A percentile compares a stretch with the other conserved stretches of the same genome.
Conservation (phyloP, 345 rosid species). For the Psidium guajava region DNA sequence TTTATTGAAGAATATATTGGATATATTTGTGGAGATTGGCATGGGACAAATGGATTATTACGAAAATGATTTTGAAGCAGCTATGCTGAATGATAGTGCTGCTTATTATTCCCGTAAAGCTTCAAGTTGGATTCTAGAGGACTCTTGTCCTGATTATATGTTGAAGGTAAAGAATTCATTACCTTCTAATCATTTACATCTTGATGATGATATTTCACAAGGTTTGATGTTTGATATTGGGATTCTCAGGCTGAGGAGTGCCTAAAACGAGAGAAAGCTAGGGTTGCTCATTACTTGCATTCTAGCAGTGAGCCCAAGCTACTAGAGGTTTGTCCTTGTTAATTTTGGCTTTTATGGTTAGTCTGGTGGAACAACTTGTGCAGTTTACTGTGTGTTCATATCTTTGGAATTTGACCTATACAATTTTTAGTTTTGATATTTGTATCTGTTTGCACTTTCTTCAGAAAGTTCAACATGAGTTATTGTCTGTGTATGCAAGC, state of each 20-base stretch:
- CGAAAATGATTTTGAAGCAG: conserved; percentile 47
- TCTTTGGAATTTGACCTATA: not conserved
- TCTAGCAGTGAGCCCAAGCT: conserved; percentile 82
- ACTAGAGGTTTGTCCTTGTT: conserved; percentile 61
- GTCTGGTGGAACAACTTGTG: not conserved
- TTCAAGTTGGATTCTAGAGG: conserved; percentile 46
- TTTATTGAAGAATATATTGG: conserved; percentile 45
- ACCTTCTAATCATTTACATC: not conserved
- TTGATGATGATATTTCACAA: not conserved
- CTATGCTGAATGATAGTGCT: conserved; percentile 47
- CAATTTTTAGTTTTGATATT: not conserved
- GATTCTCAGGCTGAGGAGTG: conserved; percentile 83
- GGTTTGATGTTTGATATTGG: not conserved
- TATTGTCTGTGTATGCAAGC: conserved; percentile 52
- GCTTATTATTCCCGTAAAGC: conserved; percentile 62
- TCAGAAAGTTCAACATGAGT: conserved; percentile 89
- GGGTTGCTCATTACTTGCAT: conserved; percentile 83
- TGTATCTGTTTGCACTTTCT: not conserved
- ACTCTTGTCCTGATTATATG: conserved; percentile 62
- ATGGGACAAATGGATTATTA: conserved; percentile 36
- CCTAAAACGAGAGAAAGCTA: conserved; percentile 79
- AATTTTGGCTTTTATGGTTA: not conserved
- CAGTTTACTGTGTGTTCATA: not conserved
- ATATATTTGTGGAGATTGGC: conserved; percentile 53
- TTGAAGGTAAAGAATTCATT: conserved; percentile 18